Percentiles rank a stretch among this genome's conserved stretches.
Evolutionary conservation across 192 early-diverging fungal species (phyloP).

Genomic region (Chytriomyces hyalinus): DNA sequence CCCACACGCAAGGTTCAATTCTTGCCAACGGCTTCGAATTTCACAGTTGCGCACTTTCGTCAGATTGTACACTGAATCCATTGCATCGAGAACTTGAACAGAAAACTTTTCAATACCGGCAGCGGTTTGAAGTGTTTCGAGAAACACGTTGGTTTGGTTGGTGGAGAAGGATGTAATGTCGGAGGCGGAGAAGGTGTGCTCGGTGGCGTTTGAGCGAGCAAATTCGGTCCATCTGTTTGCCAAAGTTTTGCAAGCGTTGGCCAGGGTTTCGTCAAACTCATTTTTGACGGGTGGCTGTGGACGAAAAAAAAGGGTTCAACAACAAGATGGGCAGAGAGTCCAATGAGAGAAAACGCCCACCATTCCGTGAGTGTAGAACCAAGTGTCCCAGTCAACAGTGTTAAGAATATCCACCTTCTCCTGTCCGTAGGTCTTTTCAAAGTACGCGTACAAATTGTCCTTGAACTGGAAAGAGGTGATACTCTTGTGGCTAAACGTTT

Average conservation of each 20-base stretch:
- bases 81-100: conserved; percentile 61
- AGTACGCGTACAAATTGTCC: conserved; percentile 77
- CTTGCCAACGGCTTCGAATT: conserved; percentile 86
- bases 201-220: conserved; percentile 17
- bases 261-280: conserved; percentile 86
- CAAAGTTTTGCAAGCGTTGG: conserved; percentile 76
- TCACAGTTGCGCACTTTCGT: conserved; percentile 79
- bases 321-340: conserved; percentile 14
- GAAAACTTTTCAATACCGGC: conserved; percentile 51
- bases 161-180: conserved; percentile 77
- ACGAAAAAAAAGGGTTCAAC: not conserved
- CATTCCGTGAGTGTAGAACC: conserved; percentile 90
- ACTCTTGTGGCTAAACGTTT: conserved; percentile 81
- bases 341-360: conserved; percentile 46
- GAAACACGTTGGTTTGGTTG: conserved; percentile 82
- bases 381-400: conserved; percentile 87
- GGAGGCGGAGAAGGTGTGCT: conserved; percentile 61
- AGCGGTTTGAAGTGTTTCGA: conserved; percentile 68
- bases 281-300: conserved; percentile 74
- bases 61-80: conserved; percentile 79
- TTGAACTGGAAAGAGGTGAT: conserved; percentile 92
- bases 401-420: conserved; percentile 75
- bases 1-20: conserved; percentile 75
- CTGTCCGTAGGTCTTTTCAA: conserved; percentile 66
- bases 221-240: conserved; percentile 55